phyloP scores from a whole-genome alignment of 2,329 filamentous ascomycete genomes.

The Pseudocercospora pini-densiflorae region DNA sequence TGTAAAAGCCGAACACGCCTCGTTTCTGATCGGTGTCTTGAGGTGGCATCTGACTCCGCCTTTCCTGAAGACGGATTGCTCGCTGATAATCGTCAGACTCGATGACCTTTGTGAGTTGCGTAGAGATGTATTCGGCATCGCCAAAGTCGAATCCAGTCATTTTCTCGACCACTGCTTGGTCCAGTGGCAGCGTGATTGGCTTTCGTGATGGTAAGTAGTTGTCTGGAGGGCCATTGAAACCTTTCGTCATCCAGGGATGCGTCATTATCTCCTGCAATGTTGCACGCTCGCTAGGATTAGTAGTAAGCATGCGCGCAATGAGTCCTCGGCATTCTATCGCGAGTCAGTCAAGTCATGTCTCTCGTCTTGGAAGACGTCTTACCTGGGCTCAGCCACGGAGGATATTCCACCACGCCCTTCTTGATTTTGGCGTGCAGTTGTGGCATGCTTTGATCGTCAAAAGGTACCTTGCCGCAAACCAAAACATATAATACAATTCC shows the following conservation, averaged over 20 bases:
- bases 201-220: slow-evolving; percentile 86
- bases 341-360: slow-evolving; percentile 11
- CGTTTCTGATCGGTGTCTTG: slow-evolving; percentile 81
- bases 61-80: slow-evolving; percentile 72
- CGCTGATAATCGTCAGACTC: slow-evolving; percentile 94
- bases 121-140: slow-evolving; percentile 77
- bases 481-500: slow-evolving; percentile 97
- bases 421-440: slow-evolving; percentile 99
- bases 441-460: slow-evolving; percentile 99
- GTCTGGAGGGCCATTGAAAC: slow-evolving; percentile 82
- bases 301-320: slow-evolving; percentile 93
- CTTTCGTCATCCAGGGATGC: slow-evolving; percentile 95
- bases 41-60: slow-evolving; percentile 64
- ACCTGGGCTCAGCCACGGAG: slow-evolving; percentile 89
- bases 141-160: slow-evolving; percentile 99
- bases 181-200: slow-evolving; percentile 81
- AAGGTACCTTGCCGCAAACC: slow-evolving; percentile 96
- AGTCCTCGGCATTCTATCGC: slow-evolving; percentile 84
- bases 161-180: slow-evolving; percentile 79
- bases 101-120: slow-evolving; percentile 81
- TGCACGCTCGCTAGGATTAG: slow-evolving; percentile 84
- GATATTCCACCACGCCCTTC: slow-evolving; percentile 94
- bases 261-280: slow-evolving; percentile 89
- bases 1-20: slow-evolving; percentile 97
- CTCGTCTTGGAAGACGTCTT: slow-evolving; percentile 44